These are phyloP conservation scores for Diaporthe sp. DNA, from an alignment of 2,329 filamentous ascomycete genomes.

Conservation along the genomic window DNA sequence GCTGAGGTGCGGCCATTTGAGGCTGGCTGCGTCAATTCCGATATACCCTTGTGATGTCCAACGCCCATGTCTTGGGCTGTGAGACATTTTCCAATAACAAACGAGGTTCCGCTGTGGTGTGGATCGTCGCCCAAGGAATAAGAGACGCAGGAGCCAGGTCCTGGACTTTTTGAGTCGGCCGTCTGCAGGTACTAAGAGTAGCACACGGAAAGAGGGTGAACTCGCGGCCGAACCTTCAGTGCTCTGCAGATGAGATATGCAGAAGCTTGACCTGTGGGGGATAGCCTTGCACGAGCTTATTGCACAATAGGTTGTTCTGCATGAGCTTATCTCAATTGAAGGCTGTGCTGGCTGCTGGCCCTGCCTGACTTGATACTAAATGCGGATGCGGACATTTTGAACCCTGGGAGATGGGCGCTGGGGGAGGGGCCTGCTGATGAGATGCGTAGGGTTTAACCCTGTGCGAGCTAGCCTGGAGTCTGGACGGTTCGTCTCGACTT, in stretches of 20 bases:
- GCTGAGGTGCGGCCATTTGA: neutral
- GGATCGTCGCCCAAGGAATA: neutral
- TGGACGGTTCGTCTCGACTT: neutral
- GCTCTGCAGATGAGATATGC: neutral
- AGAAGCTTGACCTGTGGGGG: neutral
- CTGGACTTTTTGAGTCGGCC: neutral
- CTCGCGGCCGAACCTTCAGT: neutral
- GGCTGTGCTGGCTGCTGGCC: neutral
- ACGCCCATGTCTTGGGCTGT: neutral
- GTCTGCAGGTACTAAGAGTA: neutral
- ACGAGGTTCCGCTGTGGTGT: neutral
- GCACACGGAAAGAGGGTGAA: neutral
- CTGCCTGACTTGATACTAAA: too few relatives aligned
- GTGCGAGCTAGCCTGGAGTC: too few relatives aligned
- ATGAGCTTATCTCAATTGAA: neutral
- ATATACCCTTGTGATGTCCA: neutral
- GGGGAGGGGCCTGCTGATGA: too few relatives aligned
- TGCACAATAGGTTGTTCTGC: neutral
- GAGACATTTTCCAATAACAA: slow-evolving; percentile 2
- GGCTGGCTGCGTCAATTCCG: neutral
- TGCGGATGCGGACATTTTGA: too few relatives aligned
- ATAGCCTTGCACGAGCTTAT: slow-evolving; percentile 9
- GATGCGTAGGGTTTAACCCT: slow-evolving; percentile 4
- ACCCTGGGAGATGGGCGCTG: too few relatives aligned
- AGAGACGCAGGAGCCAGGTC: neutral